Evolutionary conservation across 192 early-diverging fungal species (phyloP), one percentile per base, ranked within the genome.

Genomic region (Coemansia sp.): DNA sequence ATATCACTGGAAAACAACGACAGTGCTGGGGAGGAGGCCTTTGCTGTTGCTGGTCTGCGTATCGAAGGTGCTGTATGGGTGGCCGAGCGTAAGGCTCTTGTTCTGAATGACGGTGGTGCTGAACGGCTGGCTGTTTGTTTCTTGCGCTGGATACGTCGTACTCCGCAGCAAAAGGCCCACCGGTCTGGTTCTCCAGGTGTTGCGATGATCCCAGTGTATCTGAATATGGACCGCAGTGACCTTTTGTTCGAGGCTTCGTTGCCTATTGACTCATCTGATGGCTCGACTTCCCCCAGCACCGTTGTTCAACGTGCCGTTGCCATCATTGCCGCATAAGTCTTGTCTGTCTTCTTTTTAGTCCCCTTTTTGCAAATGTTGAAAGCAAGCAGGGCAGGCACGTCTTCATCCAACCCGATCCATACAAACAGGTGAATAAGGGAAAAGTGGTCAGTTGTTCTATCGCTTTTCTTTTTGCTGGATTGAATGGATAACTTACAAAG

Each of bases 261-360:
- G 8, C 67, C 73, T 0, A 59, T 72, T 11, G 55, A 65, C 25
- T 3, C 30, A 0, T 20, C 14, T 1, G 34, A 54, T 37, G 52
- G 52, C 4, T 31, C 29, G 9, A 54, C 52, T 8, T 33, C 29
- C 15, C 7, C 52, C 13, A n/a, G 29, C 14, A 75, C 81, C 17
- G 79, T 82, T 31, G 62, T 83, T 14, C 85, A 85, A 64, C 81
- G 87, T 23, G 87, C 77, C 17, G 83, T 88, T 31, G 87, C 87
- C 3, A 55, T 88, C 28, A 63, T 85, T 11, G 74, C 82, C 1
- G 73, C 65, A 6, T 81, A 47, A 45, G 17, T 2, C 3, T 10
- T 29, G 17, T 3, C n/a, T n/a, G n/a, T n/a, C n/a, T n/a, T n/a
- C n/a, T n/a, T n/a, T n/a, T n/a, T n/a, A n/a, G n/a, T n/a, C n/a